Percentiles rank a stretch among this genome's conserved stretches.
phyloP scores from a whole-genome alignment of 1,139 yeast species.

The Nakaseomyces sp. region DNA sequence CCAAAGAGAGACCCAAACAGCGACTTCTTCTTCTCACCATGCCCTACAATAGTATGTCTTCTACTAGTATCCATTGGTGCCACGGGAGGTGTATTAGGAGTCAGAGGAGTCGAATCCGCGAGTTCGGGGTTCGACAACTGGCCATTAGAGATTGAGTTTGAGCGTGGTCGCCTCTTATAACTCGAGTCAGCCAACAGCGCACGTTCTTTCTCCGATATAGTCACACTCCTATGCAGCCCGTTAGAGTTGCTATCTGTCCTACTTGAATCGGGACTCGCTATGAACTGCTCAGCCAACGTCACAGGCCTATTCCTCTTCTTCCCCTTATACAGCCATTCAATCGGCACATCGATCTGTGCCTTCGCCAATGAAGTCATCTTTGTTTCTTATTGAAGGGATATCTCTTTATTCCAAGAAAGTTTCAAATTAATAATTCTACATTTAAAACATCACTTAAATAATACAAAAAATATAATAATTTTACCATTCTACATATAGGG shows the following conservation, averaged over 20 bases:
- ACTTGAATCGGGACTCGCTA: background rate
- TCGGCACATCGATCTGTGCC: slow-evolving; percentile 19
- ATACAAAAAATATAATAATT: no score
- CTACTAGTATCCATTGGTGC: background rate
- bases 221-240: background rate
- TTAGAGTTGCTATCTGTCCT: background rate
- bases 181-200: background rate
- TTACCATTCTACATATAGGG: no score
- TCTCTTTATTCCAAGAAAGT: no score
- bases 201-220: slow-evolving; percentile 4
- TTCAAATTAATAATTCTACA: no score
- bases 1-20: slow-evolving; percentile 17
- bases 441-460: no score
- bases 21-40: slow-evolving; percentile 13
- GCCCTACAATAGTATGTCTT: background rate
- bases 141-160: background rate
- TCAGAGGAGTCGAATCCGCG: background rate
- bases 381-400: no score
- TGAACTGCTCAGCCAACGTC: slow-evolving; percentile 3
- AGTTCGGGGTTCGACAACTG: background rate
- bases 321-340: slow-evolving; percentile 29
- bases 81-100: background rate
- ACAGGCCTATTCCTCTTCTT: slow-evolving; percentile 11
- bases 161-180: slow-evolving; percentile 3
- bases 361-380: background rate